phyloP scores from a whole-genome alignment of 768 basidiomycete species.

The Boletus speciosus region DNA sequence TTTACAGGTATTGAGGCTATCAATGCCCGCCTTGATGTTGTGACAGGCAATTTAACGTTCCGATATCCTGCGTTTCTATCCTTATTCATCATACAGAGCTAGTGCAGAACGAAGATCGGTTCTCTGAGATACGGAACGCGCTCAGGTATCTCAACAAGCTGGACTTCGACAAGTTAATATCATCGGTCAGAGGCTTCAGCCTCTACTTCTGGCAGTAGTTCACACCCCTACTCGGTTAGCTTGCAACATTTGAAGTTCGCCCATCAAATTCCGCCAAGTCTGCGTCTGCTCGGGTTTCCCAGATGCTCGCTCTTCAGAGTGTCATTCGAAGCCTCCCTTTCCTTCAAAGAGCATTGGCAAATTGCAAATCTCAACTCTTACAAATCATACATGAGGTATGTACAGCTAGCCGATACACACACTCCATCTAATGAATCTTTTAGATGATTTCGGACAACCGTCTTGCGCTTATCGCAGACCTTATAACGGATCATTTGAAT shows the following conservation, averaged over 20 bases:
- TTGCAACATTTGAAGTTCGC: conserved; percentile 61
- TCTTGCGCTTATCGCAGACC: conserved; percentile 55
- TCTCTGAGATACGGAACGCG: conserved; percentile 62
- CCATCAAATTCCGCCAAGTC: conserved; percentile 53
- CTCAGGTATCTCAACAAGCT: conserved; percentile 71
- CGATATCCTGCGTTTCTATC: background rate
- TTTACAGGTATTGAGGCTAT: conserved; percentile 45
- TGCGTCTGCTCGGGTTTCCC: conserved; percentile 65
- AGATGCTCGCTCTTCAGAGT: conserved; percentile 77
- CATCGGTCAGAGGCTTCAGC: conserved; percentile 42
- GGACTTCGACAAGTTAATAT: conserved; percentile 87
- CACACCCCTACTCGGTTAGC: conserved; percentile 37
- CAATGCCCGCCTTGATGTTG: conserved; percentile 80
- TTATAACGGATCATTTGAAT: conserved; percentile 65
- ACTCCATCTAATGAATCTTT: background rate
- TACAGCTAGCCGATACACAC: no score
- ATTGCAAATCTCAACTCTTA: conserved; percentile 58
- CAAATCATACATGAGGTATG: conserved; percentile 58
- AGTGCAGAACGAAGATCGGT: conserved; percentile 70
- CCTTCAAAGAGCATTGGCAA: conserved; percentile 58
- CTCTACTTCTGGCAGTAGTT: background rate
- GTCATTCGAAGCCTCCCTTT: conserved; percentile 65
- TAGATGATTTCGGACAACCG: conserved; percentile 78
- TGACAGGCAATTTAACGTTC: conserved; percentile 54
- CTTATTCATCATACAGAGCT: conserved; percentile 49